These are phyloP conservation scores for Cladosporium velox DNA, from an alignment of 2,329 filamentous ascomycete genomes.

Conservation along the genomic window DNA sequence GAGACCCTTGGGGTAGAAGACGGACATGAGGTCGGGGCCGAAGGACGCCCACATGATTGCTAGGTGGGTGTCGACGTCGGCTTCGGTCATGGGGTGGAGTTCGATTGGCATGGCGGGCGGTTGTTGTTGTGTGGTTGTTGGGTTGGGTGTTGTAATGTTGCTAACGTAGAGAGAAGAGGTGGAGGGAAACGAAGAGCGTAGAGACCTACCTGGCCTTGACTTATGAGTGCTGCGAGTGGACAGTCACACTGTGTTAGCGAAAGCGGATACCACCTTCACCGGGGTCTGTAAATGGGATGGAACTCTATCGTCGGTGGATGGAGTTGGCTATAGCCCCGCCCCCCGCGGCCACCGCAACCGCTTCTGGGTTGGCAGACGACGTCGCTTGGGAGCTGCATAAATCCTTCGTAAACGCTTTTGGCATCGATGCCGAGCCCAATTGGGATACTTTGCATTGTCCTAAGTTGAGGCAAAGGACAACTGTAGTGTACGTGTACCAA, in stretches of 20 bases:
- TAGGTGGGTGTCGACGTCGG: conserved; percentile 31
- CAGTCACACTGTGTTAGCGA: neutral
- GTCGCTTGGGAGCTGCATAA: neutral
- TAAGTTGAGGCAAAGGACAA: neutral
- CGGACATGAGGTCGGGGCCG: conserved; percentile 30
- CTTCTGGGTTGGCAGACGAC: neutral
- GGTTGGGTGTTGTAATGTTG: neutral
- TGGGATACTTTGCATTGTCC: neutral
- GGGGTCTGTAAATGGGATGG: neutral
- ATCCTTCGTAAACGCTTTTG: neutral
- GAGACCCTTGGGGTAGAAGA: conserved; percentile 36
- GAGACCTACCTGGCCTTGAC: neutral
- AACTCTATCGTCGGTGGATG: conserved; percentile 9
- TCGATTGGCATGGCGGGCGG: conserved; percentile 32
- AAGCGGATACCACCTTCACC: neutral
- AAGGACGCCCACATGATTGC: conserved; percentile 33
- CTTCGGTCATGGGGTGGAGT: conserved; percentile 30
- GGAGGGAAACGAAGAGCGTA: neutral
- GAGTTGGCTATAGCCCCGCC: conserved; percentile 14
- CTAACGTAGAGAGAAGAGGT: neutral
- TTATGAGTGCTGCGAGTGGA: neutral
- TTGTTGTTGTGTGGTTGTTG: neutral
- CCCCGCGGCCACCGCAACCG: conserved; percentile 2
- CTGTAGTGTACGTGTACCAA: neutral
- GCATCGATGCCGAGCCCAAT: neutral